Evolutionary conservation across 331 rosid species (phyloP), one percentile per base, ranked within the genome.

Genomic region (Saraca asoca): DNA sequence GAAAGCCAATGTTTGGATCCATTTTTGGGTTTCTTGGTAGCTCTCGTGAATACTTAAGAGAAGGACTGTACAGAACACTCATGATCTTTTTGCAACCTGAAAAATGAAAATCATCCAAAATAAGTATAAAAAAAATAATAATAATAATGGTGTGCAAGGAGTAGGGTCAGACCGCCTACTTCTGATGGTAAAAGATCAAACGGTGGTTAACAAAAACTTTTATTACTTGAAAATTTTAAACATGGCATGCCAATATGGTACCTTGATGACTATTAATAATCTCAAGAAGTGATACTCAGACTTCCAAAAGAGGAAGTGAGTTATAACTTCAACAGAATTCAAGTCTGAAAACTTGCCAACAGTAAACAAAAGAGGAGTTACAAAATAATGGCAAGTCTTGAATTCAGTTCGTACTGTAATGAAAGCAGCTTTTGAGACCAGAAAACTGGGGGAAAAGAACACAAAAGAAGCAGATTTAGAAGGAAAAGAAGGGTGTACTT

Each of bases 41-140:
- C 69, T 85, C 88, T 50, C 41, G 73, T 1, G 83, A 73, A 49
- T 46, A 75, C 37, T 69, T 75, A 6, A 80, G 51, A 64, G 70
- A 66, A 14, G 81, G 76, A 73, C 81, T 69, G 74, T 77, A 81
- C 55, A 84, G 41, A 64, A 75, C 77, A 74, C 96, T 70, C 92
- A 83, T 87, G 5, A 51, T 59, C 12, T 66, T 42, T 68, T 33
- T 51, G 46, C 56, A 76, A 62, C 67, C 81, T 76, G 74, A 58
- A 61, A 20, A 80, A 37, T 19, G 12, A 9, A 12, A 44, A n/a
- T 7, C 9, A 37, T 6, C 53, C 38, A 46, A 39, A 9, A 35
- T 48, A 48, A 58, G 19, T 16, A 5, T 57, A 46, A 58, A 54
- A 24, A 1, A 1, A 24, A 24, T 24, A 24, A 24, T 24, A 24